These are phyloP conservation scores for Canavalia ensiformis DNA, from an alignment of 306 rosid species.

Conservation along the genomic window DNA sequence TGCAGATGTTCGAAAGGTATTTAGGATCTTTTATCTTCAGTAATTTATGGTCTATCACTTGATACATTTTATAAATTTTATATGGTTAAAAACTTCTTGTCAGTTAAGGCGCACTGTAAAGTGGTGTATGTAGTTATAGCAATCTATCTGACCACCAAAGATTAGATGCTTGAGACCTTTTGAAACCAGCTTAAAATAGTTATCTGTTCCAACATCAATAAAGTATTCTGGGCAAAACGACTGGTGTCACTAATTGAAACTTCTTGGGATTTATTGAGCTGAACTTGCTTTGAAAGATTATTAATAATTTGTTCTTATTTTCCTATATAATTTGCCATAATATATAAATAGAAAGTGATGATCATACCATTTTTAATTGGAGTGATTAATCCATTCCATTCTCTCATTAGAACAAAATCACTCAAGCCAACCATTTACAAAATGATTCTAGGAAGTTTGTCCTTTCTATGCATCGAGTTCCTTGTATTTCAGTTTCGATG, in stretches of 20 bases:
- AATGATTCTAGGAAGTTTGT: not conserved
- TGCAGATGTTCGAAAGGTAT: slow-evolving; percentile 99
- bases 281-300: slow-evolving; percentile 23
- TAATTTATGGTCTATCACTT: slow-evolving; percentile 30
- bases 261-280: not conserved
- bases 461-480: not conserved
- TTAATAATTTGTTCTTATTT: not conserved
- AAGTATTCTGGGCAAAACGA: not conserved
- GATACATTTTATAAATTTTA: slow-evolving; percentile 13
- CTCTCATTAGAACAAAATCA: slow-evolving; percentile 8
- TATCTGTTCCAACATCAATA: not conserved
- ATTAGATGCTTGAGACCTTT: slow-evolving; percentile 29
- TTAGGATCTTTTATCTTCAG: slow-evolving; percentile 6
- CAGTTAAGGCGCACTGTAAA: slow-evolving; percentile 16
- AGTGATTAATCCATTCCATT: slow-evolving; percentile 13
- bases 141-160: slow-evolving; percentile 5
- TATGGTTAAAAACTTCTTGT: not conserved
- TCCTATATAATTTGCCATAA: slow-evolving; percentile 20
- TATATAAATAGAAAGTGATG: not conserved
- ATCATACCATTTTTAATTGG: not conserved
- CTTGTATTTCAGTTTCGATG: not conserved
- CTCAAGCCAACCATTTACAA: not conserved
- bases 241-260: slow-evolving; percentile 34
- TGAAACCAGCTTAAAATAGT: slow-evolving; percentile 35
- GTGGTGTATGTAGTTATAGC: not conserved